Base-by-base conservation (phyloP, 805 yeast species). In the Yarrowia keelungensis region DNA sequence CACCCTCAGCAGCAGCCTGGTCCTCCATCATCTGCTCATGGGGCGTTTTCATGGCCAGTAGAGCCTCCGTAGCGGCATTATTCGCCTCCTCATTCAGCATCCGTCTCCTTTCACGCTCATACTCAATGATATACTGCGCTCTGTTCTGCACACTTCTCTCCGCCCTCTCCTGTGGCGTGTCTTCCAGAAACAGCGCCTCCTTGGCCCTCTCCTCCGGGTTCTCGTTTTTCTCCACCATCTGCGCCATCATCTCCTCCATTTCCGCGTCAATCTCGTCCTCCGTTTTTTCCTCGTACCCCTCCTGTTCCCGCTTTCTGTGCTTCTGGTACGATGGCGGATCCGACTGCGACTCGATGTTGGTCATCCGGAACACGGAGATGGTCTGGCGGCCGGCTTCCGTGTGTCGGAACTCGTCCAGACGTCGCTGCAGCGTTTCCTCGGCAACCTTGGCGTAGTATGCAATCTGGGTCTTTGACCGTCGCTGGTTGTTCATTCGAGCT, bases 391-490 rank as follows among this genome's bases (percentile, higher is more conserved):
- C 97, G 0, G 97, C 87, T 16, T 85, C 81, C 0, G 98, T 92
- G 67, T 83, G 82, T 72, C 87, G 88, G 76, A 95, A 95, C 79
- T 95, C 99, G 73, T 89, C 89, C 72, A 95, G 83, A 72, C 99
- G 84, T 72, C 91, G 85, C 76, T 95, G 98, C 59, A 95, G 83
- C 0, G 99, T 96, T 70, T 90, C 95, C 74, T 92, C 97, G 7
- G 97, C 97, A 35, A 95, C 93, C 76, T 92, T 97, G 1, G 98
- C 94, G 8, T 95, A 95, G 0, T 96, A 94, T 16, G 94, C 98
- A 67, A 95, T 89, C 76, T 96, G 98, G 0, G 93, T 85, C 77
- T 94, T 97, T 2, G 97, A 89, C 75, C 98, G 84, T 75, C 97
- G 84, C 76, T 90, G 88, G 75, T 93, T 93, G 79, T 95, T 95